A percentile compares a stretch with the other conserved stretches of the same genome.
Conservation (phyloP, 2,329 filamentous ascomycete species). For the Tolypocladium amazonense region DNA sequence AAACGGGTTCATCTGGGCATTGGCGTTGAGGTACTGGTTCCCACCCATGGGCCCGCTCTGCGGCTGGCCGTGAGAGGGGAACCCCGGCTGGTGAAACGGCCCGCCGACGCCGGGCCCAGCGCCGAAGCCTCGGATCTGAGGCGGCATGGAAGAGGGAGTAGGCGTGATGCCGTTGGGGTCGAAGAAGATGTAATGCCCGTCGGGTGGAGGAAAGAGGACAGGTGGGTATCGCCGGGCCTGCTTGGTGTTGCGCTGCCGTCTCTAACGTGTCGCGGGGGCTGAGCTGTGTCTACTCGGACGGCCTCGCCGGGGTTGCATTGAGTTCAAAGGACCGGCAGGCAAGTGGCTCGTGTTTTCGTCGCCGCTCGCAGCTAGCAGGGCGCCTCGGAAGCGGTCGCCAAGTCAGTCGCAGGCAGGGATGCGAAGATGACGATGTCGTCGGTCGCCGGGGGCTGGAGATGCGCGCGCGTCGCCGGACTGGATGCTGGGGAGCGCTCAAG, state of each 20-base stretch:
- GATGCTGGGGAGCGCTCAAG: background rate
- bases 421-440: background rate
- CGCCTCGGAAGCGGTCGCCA: background rate
- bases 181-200: background rate
- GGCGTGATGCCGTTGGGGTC: background rate
- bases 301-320: constrained; percentile 10
- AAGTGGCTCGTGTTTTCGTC: background rate
- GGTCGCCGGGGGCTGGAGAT: background rate
- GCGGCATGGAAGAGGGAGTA: constrained; percentile 18
- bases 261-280: constrained; percentile 18
- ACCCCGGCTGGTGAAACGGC: constrained; percentile 36
- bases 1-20: constrained; percentile 58
- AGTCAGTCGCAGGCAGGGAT: background rate
- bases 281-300: constrained; percentile 5
- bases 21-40: constrained; percentile 64
- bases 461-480: background rate
- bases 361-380: background rate
- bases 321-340: background rate
- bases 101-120: constrained; percentile 24
- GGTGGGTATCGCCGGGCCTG: background rate
- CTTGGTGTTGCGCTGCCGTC: constrained; percentile 8
- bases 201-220: background rate
- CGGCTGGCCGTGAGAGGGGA: constrained; percentile 39
- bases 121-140: constrained; percentile 26
- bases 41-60: constrained; percentile 45